Percentiles rank a stretch among this genome's conserved stretches.
Evolutionary conservation across 768 basidiomycete species (phyloP).

Genomic region (Collybiopsis luxurians): DNA sequence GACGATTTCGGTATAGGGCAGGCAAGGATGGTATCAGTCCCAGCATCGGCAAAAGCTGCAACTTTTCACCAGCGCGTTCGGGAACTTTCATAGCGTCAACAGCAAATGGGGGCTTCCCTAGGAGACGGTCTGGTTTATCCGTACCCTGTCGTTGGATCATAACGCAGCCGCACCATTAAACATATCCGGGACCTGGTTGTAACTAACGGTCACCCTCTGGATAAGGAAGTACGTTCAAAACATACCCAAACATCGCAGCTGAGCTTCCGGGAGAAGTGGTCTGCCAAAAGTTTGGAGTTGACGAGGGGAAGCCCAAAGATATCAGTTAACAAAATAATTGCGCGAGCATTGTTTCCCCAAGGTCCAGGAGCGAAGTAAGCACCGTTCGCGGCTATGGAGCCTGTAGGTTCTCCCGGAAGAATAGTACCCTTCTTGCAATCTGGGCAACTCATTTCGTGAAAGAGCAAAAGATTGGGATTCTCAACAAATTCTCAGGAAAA

Average conservation of each 20-base stretch:
- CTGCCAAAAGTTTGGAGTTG: constrained; percentile 57
- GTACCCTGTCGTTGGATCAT: not conserved
- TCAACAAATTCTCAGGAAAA: too few relatives aligned
- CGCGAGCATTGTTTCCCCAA: constrained; percentile 24
- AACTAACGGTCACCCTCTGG: not conserved
- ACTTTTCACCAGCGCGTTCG: constrained; percentile 28
- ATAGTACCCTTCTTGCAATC: constrained; percentile 39
- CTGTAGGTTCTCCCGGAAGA: constrained; percentile 44
- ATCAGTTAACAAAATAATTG: constrained; percentile 56
- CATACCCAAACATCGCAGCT: constrained; percentile 46
- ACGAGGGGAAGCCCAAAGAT: constrained; percentile 50
- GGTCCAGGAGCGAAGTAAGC: constrained; percentile 42
- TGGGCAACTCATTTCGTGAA: constrained; percentile 18
- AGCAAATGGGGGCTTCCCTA: constrained; percentile 28
- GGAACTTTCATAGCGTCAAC: constrained; percentile 21
- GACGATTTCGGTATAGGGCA: constrained; percentile 26
- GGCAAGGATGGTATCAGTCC: constrained; percentile 23
- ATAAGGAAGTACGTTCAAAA: not conserved
- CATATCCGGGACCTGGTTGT: constrained; percentile 53
- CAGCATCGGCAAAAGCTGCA: constrained; percentile 6
- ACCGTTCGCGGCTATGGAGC: constrained; percentile 32
- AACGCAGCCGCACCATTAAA: constrained; percentile 46
- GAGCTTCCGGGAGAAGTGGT: constrained; percentile 44
- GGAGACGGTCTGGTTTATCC: not conserved
- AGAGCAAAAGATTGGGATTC: too few relatives aligned